A percentile compares a stretch with the other conserved stretches of the same genome.
Evolutionary conservation across 225 moss, liverwort and hornwort genomes (phyloP).

Genomic region (Sphagnum tenellum): DNA sequence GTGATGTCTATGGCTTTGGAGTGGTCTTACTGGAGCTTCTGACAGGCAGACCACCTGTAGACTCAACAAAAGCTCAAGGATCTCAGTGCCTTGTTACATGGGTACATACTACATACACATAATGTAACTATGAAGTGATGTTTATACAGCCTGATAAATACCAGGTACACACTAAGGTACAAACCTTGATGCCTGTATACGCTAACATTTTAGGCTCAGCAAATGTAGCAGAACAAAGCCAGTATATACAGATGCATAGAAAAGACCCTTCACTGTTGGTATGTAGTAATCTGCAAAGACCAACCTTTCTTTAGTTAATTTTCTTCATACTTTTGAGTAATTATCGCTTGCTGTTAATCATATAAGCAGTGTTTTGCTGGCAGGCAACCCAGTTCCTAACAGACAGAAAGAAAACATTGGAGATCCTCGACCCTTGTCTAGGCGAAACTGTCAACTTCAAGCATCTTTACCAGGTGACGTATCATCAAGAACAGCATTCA

Average conservation of each 20-base stretch:
- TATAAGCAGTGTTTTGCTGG: background rate
- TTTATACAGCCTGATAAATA: no score
- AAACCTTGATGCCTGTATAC: no score
- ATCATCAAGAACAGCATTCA: no score
- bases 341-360: no score
- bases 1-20: conserved; percentile 69
- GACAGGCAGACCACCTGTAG: conserved; percentile 52
- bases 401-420: conserved; percentile 35
- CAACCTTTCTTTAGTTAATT: no score
- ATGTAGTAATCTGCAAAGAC: no score
- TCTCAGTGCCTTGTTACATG: conserved; percentile 64
- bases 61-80: conserved; percentile 33
- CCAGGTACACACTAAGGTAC: no score
- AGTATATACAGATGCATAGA: no score
- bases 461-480: conserved; percentile 58
- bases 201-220: background rate
- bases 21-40: conserved; percentile 62
- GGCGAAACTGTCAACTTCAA: conserved; percentile 34
- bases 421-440: conserved; percentile 35
- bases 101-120: conserved; percentile 14
- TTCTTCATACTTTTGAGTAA: no score
- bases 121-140: no score
- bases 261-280: no score
- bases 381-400: conserved; percentile 50
- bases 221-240: background rate